Conservation (phyloP, 768 basidiomycete species). For the Ramaria rubella region DNA sequence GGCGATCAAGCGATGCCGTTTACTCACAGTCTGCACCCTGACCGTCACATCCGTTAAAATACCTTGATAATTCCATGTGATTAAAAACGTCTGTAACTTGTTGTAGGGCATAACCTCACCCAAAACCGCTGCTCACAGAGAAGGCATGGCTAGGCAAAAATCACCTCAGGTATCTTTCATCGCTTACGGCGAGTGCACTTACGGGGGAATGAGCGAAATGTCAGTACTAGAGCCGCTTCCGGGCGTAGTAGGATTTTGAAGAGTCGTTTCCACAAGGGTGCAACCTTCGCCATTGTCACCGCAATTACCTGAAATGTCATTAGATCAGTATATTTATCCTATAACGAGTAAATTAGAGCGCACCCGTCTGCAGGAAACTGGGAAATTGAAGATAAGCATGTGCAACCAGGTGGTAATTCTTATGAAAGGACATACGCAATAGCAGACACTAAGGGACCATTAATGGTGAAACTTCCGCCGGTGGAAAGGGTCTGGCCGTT, state of each 20-base stretch:
- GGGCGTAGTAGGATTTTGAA: constrained; percentile 34
- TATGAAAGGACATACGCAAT: too few relatives aligned
- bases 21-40: constrained; percentile 39
- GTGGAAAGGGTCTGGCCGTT: constrained; percentile 33
- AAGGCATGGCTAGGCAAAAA: constrained; percentile 29
- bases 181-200: constrained; percentile 12
- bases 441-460: constrained; percentile 28
- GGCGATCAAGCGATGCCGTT: too few relatives aligned
- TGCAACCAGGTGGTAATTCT: constrained; percentile 19
- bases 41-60: constrained; percentile 39
- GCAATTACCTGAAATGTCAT: constrained; percentile 39
- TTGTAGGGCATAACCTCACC: constrained; percentile 22
- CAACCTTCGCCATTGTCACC: constrained; percentile 42
- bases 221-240: constrained; percentile 44
- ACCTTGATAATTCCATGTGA: constrained; percentile 25
- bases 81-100: not conserved
- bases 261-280: constrained; percentile 39
- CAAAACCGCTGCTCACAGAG: constrained; percentile 34
- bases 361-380: constrained; percentile 17
- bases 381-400: constrained; percentile 35
- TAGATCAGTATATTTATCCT: not conserved
- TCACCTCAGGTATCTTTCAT: constrained; percentile 10
- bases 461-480: constrained; percentile 30
- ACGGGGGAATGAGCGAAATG: constrained; percentile 44
- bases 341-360: not conserved